These are phyloP conservation scores for Plasmodium cynomolgi DNA, from an alignment of 169 alveolate species.

Conservation along the genomic window DNA sequence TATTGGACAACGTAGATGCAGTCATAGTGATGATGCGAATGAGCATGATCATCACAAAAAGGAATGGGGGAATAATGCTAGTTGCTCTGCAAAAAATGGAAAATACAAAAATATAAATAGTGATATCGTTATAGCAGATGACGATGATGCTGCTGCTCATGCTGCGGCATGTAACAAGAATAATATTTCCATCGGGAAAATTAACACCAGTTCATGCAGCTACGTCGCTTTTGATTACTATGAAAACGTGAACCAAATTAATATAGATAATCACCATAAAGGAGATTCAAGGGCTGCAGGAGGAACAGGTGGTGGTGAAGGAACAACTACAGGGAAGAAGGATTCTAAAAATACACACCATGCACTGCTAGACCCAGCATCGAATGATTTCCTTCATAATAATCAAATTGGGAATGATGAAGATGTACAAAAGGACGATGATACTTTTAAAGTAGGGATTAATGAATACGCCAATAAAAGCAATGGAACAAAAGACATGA, in stretches of 20 bases:
- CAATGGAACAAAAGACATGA: slow-evolving; percentile 5
- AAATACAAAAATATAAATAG: slow-evolving; percentile 55
- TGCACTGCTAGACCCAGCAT: background rate
- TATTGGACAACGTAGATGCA: slow-evolving; percentile 26
- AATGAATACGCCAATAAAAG: background rate
- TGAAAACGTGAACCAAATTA: slow-evolving; percentile 11
- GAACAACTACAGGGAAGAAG: background rate
- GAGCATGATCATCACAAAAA: background rate
- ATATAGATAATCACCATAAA: background rate
- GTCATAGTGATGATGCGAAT: slow-evolving; percentile 14
- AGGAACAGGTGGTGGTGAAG: background rate
- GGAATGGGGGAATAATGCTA: background rate
- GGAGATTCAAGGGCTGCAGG: background rate
- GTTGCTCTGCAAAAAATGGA: background rate
- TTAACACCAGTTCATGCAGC: slow-evolving; percentile 20
- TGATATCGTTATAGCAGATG: slow-evolving; percentile 18
- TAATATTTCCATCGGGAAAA: slow-evolving; percentile 5
- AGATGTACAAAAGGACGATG: slow-evolving; percentile 1
- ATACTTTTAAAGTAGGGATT: slow-evolving; percentile 11
- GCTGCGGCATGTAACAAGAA: background rate
- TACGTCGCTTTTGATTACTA: slow-evolving; percentile 65
- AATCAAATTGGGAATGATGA: slow-evolving; percentile 17
- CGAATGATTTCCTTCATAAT: background rate
- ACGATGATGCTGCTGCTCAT: slow-evolving; percentile 2
- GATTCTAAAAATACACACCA: background rate